Evolutionary conservation across 345 rosid genomes (phyloP), one percentile per base, ranked within the genome.

Genomic region (Bretschneidera sinensis): DNA sequence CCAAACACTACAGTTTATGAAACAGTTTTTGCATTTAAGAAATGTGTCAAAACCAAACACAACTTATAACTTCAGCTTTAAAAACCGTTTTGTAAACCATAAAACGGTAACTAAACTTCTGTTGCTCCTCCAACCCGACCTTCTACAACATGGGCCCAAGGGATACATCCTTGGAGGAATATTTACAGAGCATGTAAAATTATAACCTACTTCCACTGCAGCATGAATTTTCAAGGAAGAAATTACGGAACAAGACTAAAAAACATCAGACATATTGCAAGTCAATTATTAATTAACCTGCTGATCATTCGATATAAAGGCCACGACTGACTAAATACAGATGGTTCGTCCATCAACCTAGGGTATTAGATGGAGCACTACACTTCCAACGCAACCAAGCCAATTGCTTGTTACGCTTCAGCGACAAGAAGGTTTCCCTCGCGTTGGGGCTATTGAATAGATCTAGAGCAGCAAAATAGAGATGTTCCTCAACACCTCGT

Each of bases 391-490:
- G 58, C 71, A 83, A 74, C 89, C 85, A 86, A 71, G 76, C 48
- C 59, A 63, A 67, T 54, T 83, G 75, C 61, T 69, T 71, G 15
- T 71, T 71, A 1, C 59, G 35, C 65, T 76, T 79, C 31, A 79
- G 79, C 24, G 85, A 78, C 75, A 79, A 69, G 68, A 81, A 83
- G 2, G 73, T 72, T 68, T 86, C 87, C 55, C 89, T 81, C 17
- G 83, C 82, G 55, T 16, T 73, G 10, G 73, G 67, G 31, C 63
- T 70, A 60, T 78, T 68, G 64, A 83, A 83, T 33, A 81, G 57
- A 56, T 79, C 79, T 17, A 86, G 69, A 21, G 92, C 81, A 14
- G 78, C 79, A 51, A 74, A 71, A 73, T 78, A 83, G 8, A 81
- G 71, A 19, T 71, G 69, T 62, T 78, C 73, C 10, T 74, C 66